Evolutionary conservation across 2,329 filamentous ascomycete species (phyloP).

Genomic region (Rutstroemia sp.): DNA sequence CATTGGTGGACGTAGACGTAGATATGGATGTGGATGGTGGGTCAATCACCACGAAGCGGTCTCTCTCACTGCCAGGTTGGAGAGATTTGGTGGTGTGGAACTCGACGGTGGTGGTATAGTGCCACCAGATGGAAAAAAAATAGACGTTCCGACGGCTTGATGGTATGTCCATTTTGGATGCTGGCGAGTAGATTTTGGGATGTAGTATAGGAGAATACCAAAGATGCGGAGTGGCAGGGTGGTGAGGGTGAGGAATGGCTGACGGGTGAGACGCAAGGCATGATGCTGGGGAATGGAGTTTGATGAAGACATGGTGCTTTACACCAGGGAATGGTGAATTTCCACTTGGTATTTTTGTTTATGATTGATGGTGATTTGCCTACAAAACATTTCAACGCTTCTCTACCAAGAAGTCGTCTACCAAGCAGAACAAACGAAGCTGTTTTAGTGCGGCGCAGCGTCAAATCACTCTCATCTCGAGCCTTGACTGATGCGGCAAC

Average conservation of each 20-base stretch:
- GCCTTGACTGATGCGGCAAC: neutral
- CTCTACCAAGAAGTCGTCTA: no score
- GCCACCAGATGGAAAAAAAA: slow-evolving; percentile 1
- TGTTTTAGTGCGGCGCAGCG: neutral
- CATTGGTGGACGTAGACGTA: neutral
- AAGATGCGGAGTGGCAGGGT: neutral
- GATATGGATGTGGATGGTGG: neutral
- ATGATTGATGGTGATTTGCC: neutral
- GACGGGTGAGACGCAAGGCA: neutral
- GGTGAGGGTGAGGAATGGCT: neutral
- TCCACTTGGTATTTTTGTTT: neutral
- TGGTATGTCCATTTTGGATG: slow-evolving; percentile 6
- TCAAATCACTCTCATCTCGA: neutral
- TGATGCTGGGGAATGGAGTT: neutral
- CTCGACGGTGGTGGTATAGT: neutral
- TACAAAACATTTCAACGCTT: neutral
- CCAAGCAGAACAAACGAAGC: neutral
- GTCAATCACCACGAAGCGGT: neutral
- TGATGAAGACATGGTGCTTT: neutral
- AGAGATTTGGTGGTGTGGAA: neutral
- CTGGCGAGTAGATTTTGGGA: neutral
- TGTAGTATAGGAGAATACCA: neutral
- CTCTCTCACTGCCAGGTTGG: neutral
- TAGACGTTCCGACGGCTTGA: neutral
- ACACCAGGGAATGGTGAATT: neutral